A percentile compares a stretch with the other conserved stretches of the same genome.
Evolutionary conservation across 2,329 filamentous ascomycete genomes (phyloP).

Genomic region (Clonostachys rhizophaga): DNA sequence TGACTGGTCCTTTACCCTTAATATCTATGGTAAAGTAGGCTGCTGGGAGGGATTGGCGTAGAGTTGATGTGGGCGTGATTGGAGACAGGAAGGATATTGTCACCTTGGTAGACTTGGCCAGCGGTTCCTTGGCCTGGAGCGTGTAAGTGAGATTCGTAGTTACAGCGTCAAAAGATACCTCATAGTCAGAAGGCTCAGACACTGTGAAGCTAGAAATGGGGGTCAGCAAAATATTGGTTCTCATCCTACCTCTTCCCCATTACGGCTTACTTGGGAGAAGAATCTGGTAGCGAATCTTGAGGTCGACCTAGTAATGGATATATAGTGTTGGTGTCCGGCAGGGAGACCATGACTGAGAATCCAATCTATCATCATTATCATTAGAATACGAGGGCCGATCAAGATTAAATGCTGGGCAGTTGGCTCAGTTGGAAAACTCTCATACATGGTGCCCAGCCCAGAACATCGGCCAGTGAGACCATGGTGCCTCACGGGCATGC

Average conservation of each 20-base stretch:
- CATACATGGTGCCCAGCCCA: constrained; percentile 64
- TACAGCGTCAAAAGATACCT: constrained; percentile 41
- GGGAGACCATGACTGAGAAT: constrained; percentile 42
- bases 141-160: constrained; percentile 43
- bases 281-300: constrained; percentile 35
- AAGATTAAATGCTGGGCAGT: no score
- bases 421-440: not conserved
- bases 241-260: no score
- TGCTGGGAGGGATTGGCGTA: constrained; percentile 78
- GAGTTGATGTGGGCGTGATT: constrained; percentile 74
- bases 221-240: no score
- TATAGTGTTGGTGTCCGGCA: constrained; percentile 32
- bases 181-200: constrained; percentile 33
- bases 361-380: constrained; percentile 27
- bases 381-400: no score
- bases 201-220: constrained; percentile 23
- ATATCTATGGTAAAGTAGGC: constrained; percentile 71
- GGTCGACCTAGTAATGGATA: constrained; percentile 47
- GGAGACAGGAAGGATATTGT: constrained; percentile 63
- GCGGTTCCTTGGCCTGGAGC: constrained; percentile 18
- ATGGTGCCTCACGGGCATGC: constrained; percentile 67
- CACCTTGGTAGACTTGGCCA: constrained; percentile 22
- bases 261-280: no score
- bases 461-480: constrained; percentile 84
- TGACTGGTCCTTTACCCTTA: constrained; percentile 59